Percentiles rank a stretch among this genome's conserved stretches.
These are phyloP conservation scores for Ceratocystis destructans DNA, from an alignment of 2,329 filamentous ascomycete genomes.

Conservation along the genomic window DNA sequence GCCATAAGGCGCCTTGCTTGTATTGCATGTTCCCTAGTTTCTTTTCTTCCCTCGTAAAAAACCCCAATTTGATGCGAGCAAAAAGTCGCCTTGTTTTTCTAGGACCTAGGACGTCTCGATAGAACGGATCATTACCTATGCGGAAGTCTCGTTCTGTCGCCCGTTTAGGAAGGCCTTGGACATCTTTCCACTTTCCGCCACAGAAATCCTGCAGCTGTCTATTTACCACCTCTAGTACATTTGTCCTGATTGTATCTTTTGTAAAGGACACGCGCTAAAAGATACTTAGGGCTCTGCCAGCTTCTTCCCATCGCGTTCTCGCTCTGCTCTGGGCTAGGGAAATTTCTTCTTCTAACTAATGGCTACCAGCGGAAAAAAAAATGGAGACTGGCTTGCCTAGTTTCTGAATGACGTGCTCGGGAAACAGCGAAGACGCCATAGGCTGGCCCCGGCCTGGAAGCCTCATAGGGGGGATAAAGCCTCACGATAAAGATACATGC, in stretches of 20 bases:
- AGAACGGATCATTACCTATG: too few relatives aligned
- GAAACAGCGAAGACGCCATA: constrained; percentile 21
- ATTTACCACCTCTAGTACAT: not conserved
- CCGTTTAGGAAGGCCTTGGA: constrained; percentile 1
- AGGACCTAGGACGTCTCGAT: too few relatives aligned
- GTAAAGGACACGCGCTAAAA: not conserved
- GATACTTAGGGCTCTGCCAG: not conserved
- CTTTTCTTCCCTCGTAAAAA: not conserved
- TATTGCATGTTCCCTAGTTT: not conserved
- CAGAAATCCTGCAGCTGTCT: not conserved
- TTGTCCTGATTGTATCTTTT: not conserved
- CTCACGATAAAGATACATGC: not conserved
- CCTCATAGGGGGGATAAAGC: not conserved
- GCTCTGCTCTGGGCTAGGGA: not conserved
- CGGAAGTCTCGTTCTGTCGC: not conserved
- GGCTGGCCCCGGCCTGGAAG: not conserved
- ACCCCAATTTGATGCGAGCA: too few relatives aligned
- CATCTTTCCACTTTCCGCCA: not conserved
- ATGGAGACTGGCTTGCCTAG: constrained; percentile 18
- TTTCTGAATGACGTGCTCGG: constrained; percentile 27
- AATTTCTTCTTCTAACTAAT: not conserved
- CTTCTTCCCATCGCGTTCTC: not conserved
- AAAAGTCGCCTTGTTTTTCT: not conserved
- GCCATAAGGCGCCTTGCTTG: not conserved
- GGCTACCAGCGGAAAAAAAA: not conserved